Conservation (phyloP, 202 grass and related monocot species). For the Musa balbisiana region DNA sequence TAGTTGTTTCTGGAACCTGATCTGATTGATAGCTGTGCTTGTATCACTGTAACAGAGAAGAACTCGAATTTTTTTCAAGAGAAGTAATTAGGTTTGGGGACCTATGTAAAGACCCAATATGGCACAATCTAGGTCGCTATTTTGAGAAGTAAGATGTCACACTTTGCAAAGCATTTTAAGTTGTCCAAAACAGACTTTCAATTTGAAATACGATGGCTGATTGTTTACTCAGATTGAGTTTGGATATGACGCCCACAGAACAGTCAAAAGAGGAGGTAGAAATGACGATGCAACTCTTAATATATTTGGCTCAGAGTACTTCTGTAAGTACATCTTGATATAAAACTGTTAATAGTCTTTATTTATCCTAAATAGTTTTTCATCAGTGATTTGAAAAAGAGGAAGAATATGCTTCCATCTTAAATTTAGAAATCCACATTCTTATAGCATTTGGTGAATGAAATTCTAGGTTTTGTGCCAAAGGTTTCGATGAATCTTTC, state of each 20-base stretch:
- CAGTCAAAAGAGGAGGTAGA: slow-evolving; percentile 63
- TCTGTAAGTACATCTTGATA: slow-evolving; percentile 47
- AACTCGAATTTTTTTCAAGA: slow-evolving; percentile 65
- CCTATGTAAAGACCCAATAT: slow-evolving; percentile 86
- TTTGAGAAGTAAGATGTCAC: slow-evolving; percentile 59
- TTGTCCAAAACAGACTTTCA: neutral
- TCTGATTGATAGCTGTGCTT: neutral
- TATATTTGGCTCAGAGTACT: slow-evolving; percentile 76
- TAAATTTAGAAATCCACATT: neutral
- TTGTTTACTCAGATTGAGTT: slow-evolving; percentile 43
- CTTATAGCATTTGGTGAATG: too few species aligned
- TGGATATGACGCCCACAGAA: slow-evolving; percentile 48
- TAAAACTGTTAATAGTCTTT: neutral
- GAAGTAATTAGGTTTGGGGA: slow-evolving; percentile 94
- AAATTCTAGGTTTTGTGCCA: neutral
- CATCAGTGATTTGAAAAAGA: neutral
- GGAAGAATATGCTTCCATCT: neutral
- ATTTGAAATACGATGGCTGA: slow-evolving; percentile 12
- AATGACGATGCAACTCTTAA: slow-evolving; percentile 50
- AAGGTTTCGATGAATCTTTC: neutral
- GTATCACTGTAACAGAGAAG: slow-evolving; percentile 49
- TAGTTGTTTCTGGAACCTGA: neutral
- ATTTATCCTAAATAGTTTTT: neutral
- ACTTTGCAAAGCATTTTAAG: slow-evolving; percentile 1
- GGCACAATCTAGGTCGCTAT: slow-evolving; percentile 91